Conservation (phyloP, 2,329 filamentous ascomycete genomes). For the Pseudogymnoascus verrucosus region DNA sequence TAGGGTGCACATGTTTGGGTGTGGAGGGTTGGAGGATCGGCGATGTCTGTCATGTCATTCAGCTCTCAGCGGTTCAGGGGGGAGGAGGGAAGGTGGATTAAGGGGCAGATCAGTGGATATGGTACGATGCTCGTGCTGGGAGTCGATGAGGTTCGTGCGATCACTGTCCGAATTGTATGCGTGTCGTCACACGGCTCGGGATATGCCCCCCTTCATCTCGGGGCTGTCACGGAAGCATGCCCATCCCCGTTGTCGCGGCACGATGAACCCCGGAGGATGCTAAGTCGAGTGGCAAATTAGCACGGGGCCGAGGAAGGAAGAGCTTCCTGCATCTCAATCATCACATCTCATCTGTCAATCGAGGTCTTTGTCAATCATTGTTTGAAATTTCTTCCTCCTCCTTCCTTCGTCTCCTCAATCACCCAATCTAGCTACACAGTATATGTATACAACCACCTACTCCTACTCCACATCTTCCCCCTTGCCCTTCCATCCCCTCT, state of each 20-base stretch:
- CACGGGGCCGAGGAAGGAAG: conserved; percentile 1
- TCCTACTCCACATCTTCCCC: background rate
- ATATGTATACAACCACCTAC: conserved; percentile 4
- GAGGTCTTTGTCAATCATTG: background rate
- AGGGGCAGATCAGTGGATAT: background rate
- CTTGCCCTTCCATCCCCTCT: background rate
- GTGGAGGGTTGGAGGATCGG: background rate
- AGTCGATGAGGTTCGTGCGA: background rate
- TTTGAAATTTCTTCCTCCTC: background rate
- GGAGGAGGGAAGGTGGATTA: background rate
- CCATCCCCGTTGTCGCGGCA: background rate
- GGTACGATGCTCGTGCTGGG: background rate
- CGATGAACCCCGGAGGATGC: background rate
- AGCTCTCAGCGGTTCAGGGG: background rate
- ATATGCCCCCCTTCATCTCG: conserved; percentile 1
- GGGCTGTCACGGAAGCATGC: background rate
- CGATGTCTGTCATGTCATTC: background rate
- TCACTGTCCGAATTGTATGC: background rate
- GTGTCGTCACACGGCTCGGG: conserved; percentile 1
- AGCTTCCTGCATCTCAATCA: background rate
- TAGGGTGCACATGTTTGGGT: background rate
- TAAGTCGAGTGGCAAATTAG: background rate
- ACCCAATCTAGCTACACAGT: conserved; percentile 2
- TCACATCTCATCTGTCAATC: background rate
- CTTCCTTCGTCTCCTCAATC: background rate